Percentiles rank a stretch among this genome's conserved stretches.
Conservation (phyloP, 768 basidiomycete genomes). For the Leccinellum luteum region DNA sequence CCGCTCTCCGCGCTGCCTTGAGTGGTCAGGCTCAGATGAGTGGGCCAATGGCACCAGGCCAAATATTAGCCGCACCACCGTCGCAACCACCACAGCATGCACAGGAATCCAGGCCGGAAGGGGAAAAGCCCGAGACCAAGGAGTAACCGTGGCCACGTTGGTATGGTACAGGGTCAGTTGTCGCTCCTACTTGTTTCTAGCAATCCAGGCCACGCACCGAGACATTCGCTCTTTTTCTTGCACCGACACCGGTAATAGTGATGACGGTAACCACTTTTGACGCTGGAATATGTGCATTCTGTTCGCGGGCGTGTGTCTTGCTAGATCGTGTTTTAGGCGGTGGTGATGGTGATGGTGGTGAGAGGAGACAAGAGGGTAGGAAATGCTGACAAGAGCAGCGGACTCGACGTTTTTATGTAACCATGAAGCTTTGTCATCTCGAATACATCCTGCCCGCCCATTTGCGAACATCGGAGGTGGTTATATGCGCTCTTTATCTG, state of each 20-base stretch:
- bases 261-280: not conserved
- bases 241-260: constrained; percentile 15
- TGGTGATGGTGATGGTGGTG: constrained; percentile 25
- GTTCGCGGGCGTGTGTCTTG: not conserved
- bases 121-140: constrained; percentile 29
- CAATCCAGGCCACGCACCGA: constrained; percentile 14
- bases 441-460: not conserved
- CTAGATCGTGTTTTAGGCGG: not conserved
- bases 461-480: not conserved
- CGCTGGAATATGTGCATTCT: constrained; percentile 1
- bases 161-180: not conserved
- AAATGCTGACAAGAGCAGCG: constrained; percentile 34
- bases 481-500: not conserved
- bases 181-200: constrained; percentile 3
- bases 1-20: constrained; percentile 70
- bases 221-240: not conserved
- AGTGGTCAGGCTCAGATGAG: constrained; percentile 38
- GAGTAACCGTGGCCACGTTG: constrained; percentile 12
- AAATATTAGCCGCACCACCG: constrained; percentile 23
- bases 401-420: constrained; percentile 34
- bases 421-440: constrained; percentile 35
- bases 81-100: constrained; percentile 18
- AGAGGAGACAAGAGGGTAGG: constrained; percentile 32
- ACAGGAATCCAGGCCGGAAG: constrained; percentile 26
- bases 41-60: constrained; percentile 30